Conservation (phyloP, 371 early-diverging fungal species). For the Dinochytrium kinnereticum region DNA sequence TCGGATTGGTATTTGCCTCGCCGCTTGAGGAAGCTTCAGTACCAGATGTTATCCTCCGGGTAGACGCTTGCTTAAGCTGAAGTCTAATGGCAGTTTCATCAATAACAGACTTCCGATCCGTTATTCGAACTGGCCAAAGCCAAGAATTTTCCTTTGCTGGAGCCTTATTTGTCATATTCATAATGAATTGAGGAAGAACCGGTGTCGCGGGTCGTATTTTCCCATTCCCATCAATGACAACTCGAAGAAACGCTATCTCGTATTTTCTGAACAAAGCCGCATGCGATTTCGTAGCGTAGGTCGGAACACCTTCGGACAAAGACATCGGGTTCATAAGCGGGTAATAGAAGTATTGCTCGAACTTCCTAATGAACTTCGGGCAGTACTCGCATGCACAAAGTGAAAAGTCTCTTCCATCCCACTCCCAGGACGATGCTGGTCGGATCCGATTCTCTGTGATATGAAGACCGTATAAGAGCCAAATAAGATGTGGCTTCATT, state of each 20-base stretch:
- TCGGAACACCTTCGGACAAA: constrained; percentile 3
- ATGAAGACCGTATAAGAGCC: constrained; percentile 22
- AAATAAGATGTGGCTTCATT: constrained; percentile 32
- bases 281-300: too few relatives aligned
- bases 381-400: constrained; percentile 32
- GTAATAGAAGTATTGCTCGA: not conserved
- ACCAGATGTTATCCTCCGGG: too few relatives aligned
- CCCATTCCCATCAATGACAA: not conserved
- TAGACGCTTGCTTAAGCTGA: too few relatives aligned
- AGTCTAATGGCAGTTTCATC: not conserved
- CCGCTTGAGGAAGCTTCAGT: too few relatives aligned
- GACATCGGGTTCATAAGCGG: not conserved
- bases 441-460: not conserved
- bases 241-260: not conserved
- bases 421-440: constrained; percentile 17
- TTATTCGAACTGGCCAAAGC: not conserved
- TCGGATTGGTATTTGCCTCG: too few relatives aligned
- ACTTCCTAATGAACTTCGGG: constrained; percentile 1
- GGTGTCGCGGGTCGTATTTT: not conserved
- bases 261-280: too few relatives aligned
- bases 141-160: not conserved
- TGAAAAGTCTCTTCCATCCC: constrained; percentile 26
- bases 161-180: not conserved
- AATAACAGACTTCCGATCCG: not conserved
- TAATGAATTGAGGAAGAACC: not conserved